Evolutionary conservation across 768 basidiomycete genomes (phyloP).

Genomic region (Terana coerulea): DNA sequence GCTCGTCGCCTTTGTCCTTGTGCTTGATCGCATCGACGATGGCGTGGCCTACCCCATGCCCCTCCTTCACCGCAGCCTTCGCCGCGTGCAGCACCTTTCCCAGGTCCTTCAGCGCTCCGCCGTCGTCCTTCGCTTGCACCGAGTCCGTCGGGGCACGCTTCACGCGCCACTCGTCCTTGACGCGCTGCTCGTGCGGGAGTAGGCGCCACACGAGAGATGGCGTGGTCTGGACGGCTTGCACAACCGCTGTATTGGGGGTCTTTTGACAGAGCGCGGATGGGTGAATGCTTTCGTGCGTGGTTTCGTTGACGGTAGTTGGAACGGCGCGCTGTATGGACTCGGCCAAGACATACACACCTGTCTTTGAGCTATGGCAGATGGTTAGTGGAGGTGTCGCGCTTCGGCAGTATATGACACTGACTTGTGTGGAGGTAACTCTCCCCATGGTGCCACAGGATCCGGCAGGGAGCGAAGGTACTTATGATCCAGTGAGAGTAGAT

Average conservation of each 20-base stretch:
- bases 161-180: constrained; percentile 47
- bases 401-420: constrained; percentile 28
- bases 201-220: constrained; percentile 43
- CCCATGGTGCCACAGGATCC: constrained; percentile 56
- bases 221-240: constrained; percentile 33
- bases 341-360: constrained; percentile 52
- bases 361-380: constrained; percentile 20
- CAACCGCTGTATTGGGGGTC: constrained; percentile 31
- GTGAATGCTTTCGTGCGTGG: constrained; percentile 60
- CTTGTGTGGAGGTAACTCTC: constrained; percentile 60
- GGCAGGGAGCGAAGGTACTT: constrained; percentile 47
- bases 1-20: constrained; percentile 4
- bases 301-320: constrained; percentile 39
- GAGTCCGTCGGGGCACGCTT: constrained; percentile 18
- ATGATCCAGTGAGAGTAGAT: constrained; percentile 53
- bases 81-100: background rate
- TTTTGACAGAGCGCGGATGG: constrained; percentile 52
- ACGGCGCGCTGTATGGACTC: constrained; percentile 42
- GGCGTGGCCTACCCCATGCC: background rate
- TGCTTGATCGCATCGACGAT: constrained; percentile 8
- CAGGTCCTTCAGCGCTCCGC: background rate
- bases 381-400: background rate
- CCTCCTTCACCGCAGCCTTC: constrained; percentile 1
- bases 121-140: background rate
- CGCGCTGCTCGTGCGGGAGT: constrained; percentile 47